phyloP scores from a whole-genome alignment of 139 green algal species.

The Chlorella ohadii region DNA sequence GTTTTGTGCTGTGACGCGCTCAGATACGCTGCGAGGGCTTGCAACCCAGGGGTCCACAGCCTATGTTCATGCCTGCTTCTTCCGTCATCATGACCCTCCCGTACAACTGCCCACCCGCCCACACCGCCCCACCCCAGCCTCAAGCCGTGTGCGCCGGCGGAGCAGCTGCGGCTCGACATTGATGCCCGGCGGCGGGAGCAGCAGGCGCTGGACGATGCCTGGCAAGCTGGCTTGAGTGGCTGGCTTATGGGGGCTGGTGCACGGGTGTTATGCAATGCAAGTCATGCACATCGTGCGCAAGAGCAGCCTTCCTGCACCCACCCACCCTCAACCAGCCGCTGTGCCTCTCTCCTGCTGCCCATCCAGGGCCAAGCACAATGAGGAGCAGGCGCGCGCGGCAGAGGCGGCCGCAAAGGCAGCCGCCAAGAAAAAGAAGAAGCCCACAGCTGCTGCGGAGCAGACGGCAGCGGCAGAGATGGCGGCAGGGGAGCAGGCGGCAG shows the following conservation, averaged over 20 bases:
- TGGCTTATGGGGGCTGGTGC: too few species aligned
- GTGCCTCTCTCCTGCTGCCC: too few species aligned
- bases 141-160: neutral
- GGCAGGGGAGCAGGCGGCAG: neutral
- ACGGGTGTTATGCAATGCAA: too few species aligned
- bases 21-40: too few species aligned
- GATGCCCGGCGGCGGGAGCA: neutral
- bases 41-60: too few species aligned
- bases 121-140: neutral
- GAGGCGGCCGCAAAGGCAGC: constrained; percentile 13
- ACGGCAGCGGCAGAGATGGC: neutral
- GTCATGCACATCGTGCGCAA: too few species aligned
- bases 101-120: neutral
- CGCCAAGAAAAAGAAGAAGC: constrained; percentile 12
- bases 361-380: neutral
- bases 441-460: neutral
- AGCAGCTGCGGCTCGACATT: constrained; percentile 15
- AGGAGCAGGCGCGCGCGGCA: neutral
- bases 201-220: neutral
- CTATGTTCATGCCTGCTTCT: too few species aligned
- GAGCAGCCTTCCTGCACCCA: too few species aligned
- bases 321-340: neutral
- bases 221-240: neutral
- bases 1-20: too few species aligned
- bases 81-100: too few species aligned